Evolutionary conservation across 371 early-diverging fungal genomes (phyloP).

Genomic region (Chytridium lagenaria): DNA sequence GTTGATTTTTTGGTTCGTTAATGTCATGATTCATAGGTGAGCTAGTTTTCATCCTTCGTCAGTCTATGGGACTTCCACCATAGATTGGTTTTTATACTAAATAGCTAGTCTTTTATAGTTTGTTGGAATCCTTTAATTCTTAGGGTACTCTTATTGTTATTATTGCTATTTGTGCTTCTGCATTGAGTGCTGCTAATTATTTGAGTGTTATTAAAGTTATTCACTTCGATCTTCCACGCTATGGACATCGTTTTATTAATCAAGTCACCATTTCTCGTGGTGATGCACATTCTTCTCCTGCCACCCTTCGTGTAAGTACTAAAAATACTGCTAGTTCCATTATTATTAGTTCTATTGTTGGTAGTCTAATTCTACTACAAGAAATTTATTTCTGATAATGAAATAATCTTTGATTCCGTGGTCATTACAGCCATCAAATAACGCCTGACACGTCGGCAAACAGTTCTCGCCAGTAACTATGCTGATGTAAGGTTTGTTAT

Average conservation of each 20-base stretch:
- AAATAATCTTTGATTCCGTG: too few relatives aligned
- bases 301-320: constrained; percentile 8
- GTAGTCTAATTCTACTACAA: neutral
- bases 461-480: too few relatives aligned
- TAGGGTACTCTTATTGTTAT: constrained; percentile 28
- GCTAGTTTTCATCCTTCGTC: too few relatives aligned
- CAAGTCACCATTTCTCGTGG: neutral
- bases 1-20: too few relatives aligned
- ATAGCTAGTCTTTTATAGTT: constrained; percentile 28
- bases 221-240: constrained; percentile 28
- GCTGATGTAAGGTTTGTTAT: too few relatives aligned
- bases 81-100: constrained; percentile 39
- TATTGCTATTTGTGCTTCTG: constrained; percentile 32
- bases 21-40: too few relatives aligned
- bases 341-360: constrained; percentile 11
- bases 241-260: constrained; percentile 4
- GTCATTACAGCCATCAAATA: too few relatives aligned
- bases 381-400: too few relatives aligned
- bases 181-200: constrained; percentile 37
- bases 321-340: constrained; percentile 7
- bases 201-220: constrained; percentile 32
- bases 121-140: constrained; percentile 18
- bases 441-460: too few relatives aligned
- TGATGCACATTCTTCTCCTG: neutral
- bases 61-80: constrained; percentile 40